A percentile compares a stretch with the other conserved stretches of the same genome.
Evolutionary conservation across 139 green algal genomes (phyloP).

Genomic region (Limnomonas spitsbergensis): DNA sequence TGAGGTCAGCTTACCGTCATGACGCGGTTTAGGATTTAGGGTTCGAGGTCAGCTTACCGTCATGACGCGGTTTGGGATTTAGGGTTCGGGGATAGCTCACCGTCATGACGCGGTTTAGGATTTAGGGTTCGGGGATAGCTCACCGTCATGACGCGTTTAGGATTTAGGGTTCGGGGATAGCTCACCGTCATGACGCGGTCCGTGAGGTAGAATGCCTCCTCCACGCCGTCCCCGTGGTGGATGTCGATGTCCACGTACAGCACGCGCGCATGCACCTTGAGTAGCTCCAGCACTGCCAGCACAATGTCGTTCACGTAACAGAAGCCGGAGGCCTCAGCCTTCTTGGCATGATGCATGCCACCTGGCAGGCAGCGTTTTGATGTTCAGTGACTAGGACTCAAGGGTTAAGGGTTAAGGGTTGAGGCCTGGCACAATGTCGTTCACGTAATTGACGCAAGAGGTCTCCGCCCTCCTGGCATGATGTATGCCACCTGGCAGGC

Average conservation of each 20-base stretch:
- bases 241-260: constrained; percentile 96
- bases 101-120: no score
- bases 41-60: no score
- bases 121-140: no score
- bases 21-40: no score
- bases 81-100: no score
- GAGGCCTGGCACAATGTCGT: constrained; percentile 97
- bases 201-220: constrained; percentile 98
- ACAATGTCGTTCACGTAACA: constrained; percentile 99
- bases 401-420: no score
- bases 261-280: constrained; percentile 70
- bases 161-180: no score
- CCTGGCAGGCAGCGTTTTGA: constrained; percentile 41
- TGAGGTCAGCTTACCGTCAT: no score
- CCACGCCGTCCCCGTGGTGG: constrained; percentile 97
- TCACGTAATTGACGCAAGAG: constrained; percentile 96
- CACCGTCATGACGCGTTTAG: no score
- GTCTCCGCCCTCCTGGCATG: constrained; percentile 88
- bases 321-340: constrained; percentile 82
- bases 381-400: no score
- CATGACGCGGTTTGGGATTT: no score
- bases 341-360: constrained; percentile 96
- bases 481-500: constrained; percentile 83
- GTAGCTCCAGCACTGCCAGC: constrained; percentile 91
- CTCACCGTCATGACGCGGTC: constrained; percentile 91